Evolutionary conservation across 2,329 filamentous ascomycete genomes (phyloP).

Genomic region (Colletotrichum noveboracense): DNA sequence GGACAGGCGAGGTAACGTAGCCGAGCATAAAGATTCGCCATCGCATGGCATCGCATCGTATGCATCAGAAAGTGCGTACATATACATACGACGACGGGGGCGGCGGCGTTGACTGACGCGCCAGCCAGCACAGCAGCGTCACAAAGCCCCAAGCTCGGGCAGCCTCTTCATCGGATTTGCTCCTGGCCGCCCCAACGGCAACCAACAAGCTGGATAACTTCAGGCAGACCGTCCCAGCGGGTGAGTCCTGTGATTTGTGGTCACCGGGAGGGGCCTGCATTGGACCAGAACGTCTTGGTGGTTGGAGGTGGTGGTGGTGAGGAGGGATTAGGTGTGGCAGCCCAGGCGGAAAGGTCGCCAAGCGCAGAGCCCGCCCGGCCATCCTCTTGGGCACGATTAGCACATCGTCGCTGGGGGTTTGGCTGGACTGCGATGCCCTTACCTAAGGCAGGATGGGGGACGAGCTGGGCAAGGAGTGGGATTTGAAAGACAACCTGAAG

Average conservation of each 20-base stretch:
- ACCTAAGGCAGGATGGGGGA: not conserved
- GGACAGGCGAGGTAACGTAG: not conserved
- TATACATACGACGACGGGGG: not conserved
- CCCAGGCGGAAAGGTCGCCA: not conserved
- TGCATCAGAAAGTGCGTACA: not conserved
- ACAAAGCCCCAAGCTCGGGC: not conserved
- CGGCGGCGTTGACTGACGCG: not conserved
- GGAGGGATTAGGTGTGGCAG: not conserved
- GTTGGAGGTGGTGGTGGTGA: not conserved
- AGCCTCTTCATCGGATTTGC: not conserved
- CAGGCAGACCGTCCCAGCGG: conserved; percentile 7
- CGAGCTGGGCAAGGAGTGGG: not conserved
- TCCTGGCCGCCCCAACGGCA: not conserved
- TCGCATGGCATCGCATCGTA: not conserved
- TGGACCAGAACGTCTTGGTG: not conserved
- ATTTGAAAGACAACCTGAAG: not conserved
- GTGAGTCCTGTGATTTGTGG: conserved; percentile 16
- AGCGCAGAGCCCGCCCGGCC: not conserved
- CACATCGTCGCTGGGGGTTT: not conserved
- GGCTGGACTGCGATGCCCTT: not conserved
- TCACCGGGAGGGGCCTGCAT: conserved; percentile 17
- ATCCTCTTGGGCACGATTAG: not conserved
- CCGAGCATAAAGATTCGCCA: not conserved
- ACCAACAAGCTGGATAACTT: not conserved
- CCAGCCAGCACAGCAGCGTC: not conserved